These are phyloP conservation scores for Saccharomyces hybrid DNA, from an alignment of 1,139 yeast genomes.

Conservation along the genomic window DNA sequence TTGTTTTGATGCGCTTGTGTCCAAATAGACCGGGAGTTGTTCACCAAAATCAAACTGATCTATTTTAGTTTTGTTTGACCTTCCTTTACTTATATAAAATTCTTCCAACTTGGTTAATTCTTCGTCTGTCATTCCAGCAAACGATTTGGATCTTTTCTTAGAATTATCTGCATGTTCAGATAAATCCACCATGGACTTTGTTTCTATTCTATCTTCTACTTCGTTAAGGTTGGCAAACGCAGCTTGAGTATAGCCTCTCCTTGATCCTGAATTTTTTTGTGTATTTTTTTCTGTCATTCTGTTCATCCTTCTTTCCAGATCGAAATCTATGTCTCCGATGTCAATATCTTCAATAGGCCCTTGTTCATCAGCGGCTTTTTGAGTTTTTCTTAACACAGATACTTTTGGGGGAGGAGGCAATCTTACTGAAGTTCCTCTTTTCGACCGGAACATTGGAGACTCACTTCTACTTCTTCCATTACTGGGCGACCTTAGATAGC, in stretches of 20 bases:
- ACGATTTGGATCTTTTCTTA: constrained; percentile 36
- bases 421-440: constrained; percentile 8
- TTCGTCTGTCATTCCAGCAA: constrained; percentile 56
- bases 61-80: constrained; percentile 21
- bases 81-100: constrained; percentile 38
- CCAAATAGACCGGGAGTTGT: constrained; percentile 20
- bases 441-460: constrained; percentile 5
- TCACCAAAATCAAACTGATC: constrained; percentile 30
- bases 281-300: constrained; percentile 25
- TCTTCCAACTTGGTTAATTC: constrained; percentile 57
- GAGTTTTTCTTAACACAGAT: constrained; percentile 25
- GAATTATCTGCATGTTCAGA: constrained; percentile 2
- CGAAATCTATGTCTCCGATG: constrained; percentile 16
- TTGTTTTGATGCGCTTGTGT: constrained; percentile 6
- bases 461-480: constrained; percentile 8
- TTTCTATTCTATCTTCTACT: constrained; percentile 23
- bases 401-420: constrained; percentile 34
- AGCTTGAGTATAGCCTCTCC: constrained; percentile 26
- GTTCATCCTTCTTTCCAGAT: constrained; percentile 16
- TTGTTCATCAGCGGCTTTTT: constrained; percentile 12
- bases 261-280: constrained; percentile 28
- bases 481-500: not conserved
- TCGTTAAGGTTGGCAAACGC: constrained; percentile 31
- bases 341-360: constrained; percentile 19
- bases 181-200: constrained; percentile 8